Percentiles rank a stretch among this genome's conserved stretches.
Conservation (phyloP, 129 eudicot genomes). For the Rutidosis leptorrhynchoides region DNA sequence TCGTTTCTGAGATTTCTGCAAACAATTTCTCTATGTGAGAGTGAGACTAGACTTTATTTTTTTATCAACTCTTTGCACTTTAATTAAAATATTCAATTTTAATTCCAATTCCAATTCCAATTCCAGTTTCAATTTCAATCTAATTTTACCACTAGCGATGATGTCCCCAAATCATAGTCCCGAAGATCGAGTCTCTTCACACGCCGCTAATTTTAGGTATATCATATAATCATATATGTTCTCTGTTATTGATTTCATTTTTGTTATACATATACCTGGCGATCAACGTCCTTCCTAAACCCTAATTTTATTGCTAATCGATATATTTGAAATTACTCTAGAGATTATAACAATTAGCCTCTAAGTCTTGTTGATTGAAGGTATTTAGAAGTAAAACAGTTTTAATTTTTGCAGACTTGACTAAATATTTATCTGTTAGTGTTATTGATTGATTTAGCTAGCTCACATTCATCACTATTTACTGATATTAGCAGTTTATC, state of each 20-base stretch:
- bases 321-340: not conserved
- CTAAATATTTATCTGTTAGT: not conserved
- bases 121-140: not conserved
- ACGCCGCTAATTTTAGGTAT: slow-evolving; percentile 33
- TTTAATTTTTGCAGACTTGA: slow-evolving; percentile 4
- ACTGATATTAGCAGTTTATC: slow-evolving; percentile 2
- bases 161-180: slow-evolving; percentile 48
- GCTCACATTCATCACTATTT: not conserved
- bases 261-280: not conserved
- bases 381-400: slow-evolving; percentile 12
- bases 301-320: not conserved
- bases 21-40: not conserved
- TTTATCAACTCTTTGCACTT: slow-evolving; percentile 17
- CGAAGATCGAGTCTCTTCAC: slow-evolving; percentile 62
- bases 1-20: slow-evolving; percentile 23
- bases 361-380: slow-evolving; percentile 18
- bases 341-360: not conserved
- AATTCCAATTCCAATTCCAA: not conserved
- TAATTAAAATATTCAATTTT: too few species aligned
- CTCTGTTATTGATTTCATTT: not conserved
- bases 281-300: slow-evolving; percentile 1
- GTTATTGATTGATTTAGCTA: slow-evolving; percentile 9
- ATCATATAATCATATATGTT: not conserved
- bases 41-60: not conserved
- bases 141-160: slow-evolving; percentile 19